A percentile compares a stretch with the other conserved stretches of the same genome.
Evolutionary conservation across 768 basidiomycete genomes (phyloP).

Genomic region (Rossbeevera mucosa): DNA sequence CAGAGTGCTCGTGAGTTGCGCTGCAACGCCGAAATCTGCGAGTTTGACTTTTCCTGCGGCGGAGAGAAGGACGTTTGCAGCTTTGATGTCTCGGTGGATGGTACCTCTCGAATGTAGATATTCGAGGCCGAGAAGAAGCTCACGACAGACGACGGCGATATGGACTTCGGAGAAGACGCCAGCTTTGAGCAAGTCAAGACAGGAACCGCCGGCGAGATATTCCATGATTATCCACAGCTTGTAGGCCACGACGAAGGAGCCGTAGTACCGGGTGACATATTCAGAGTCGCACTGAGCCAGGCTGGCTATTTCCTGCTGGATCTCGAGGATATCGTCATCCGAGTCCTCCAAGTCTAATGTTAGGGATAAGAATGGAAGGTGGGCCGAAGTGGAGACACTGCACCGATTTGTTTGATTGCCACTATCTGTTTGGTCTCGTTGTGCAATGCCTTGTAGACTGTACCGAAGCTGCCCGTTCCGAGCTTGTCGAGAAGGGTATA

Average conservation of each 20-base stretch:
- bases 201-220: constrained; percentile 97
- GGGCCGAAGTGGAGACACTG: constrained; percentile 26
- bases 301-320: constrained; percentile 97
- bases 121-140: constrained; percentile 87
- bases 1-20: constrained; percentile 89
- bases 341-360: constrained; percentile 88
- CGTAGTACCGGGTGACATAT: constrained; percentile 94
- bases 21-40: constrained; percentile 98
- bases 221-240: constrained; percentile 99
- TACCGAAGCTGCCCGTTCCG: constrained; percentile 96
- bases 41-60: constrained; percentile 93
- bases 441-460: constrained; percentile 96
- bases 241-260: constrained; percentile 93
- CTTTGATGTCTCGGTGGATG: constrained; percentile 99
- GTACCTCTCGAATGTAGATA: constrained; percentile 96
- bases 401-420: constrained; percentile 97
- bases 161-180: constrained; percentile 89
- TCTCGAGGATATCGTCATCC: constrained; percentile 97
- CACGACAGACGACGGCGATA: constrained; percentile 92
- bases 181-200: constrained; percentile 91
- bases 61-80: constrained; percentile 90
- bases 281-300: constrained; percentile 94
- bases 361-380: constrained; percentile 1
- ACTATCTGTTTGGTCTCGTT: constrained; percentile 92
- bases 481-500: constrained; percentile 93